phyloP scores from a whole-genome alignment of 2,329 filamentous ascomycete genomes.

The Cercospora sp. region DNA sequence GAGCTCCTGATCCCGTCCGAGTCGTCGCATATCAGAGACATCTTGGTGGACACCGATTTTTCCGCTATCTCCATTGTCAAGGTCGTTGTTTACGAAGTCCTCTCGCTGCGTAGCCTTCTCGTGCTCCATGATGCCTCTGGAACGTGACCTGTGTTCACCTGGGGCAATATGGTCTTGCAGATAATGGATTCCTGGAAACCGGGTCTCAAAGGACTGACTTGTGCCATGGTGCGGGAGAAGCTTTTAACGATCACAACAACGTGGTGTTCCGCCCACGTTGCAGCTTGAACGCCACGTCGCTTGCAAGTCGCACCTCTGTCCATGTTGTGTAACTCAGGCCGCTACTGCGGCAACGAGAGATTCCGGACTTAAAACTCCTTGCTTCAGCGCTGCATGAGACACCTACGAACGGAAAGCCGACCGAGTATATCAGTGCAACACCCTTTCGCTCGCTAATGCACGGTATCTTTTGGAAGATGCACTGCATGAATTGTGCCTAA shows the following conservation, averaged over 20 bases:
- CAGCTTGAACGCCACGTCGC: slow-evolving; percentile 2
- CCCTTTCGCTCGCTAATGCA: background rate
- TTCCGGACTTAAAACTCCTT: slow-evolving; percentile 3
- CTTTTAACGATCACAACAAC: slow-evolving; percentile 3
- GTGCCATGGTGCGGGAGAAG: background rate
- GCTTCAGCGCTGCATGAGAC: background rate
- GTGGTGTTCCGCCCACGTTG: background rate
- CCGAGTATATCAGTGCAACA: background rate
- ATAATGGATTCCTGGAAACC: background rate
- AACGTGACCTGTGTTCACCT: background rate
- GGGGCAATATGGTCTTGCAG: background rate
- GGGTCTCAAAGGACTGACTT: background rate
- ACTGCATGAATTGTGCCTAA: background rate
- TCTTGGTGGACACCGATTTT: slow-evolving; percentile 15
- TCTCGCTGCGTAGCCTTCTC: background rate
- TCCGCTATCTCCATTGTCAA: background rate
- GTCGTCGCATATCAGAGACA: slow-evolving; percentile 18
- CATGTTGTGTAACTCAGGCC: slow-evolving; percentile 4
- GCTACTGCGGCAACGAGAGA: slow-evolving; percentile 8
- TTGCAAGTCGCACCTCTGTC: background rate
- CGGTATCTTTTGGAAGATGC: background rate
- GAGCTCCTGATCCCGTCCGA: slow-evolving; percentile 18
- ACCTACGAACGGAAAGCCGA: background rate
- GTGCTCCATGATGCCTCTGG: background rate
- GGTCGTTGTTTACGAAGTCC: background rate